Base-by-base conservation (phyloP, 2,329 filamentous ascomycete species). In the Xylariaceae sp. region DNA sequence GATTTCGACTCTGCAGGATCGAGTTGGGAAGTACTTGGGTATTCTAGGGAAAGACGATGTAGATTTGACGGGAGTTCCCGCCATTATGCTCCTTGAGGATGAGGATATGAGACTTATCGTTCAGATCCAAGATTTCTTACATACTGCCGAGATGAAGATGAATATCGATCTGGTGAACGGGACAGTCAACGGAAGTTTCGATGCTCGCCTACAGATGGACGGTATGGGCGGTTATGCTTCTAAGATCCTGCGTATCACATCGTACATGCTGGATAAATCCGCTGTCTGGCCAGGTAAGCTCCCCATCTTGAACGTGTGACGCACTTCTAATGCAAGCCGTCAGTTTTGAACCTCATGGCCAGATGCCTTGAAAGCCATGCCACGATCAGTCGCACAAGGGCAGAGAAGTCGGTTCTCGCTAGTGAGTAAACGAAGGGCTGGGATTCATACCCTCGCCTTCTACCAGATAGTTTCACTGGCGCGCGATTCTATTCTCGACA, bases 1-100 rank as follows among this genome's bases (percentile, higher is more conserved):
- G 92, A 80, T 93, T 33, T 87, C 88, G 5, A 93, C 90, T 1
- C 80, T 97, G 3, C 93, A 98, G 65, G 91, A 96, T 60, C 85
- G 93, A 7, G 86, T 96, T n/a, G 92, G 92, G 0, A 82, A 83
- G 4, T 95, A 93, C 58, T 67, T 97, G 5, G 92, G 92, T 4
- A 82, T 96, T 5, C 76, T 97, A 2, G 92, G 92, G 11, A 84
- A 86, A 47, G 87, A 95, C 52, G 78, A 86, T 0, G 80, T 93
- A 25, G 89, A 96, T 57, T 76, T 88, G 41, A 74, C 76, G 1
- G 84, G 91, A 55, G 86, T 95, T 6, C 89, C 90, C 2, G 88
- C 85, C 2, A 86, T 95, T 45, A 89, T 96, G 81, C 77, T 96
- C 4, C 75, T 97, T 1, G 91, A 96, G 59, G 88, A 93, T 16